phyloP scores from a whole-genome alignment of 225 moss, liverwort and hornwort species.

The Thuidium tamariscinum region DNA sequence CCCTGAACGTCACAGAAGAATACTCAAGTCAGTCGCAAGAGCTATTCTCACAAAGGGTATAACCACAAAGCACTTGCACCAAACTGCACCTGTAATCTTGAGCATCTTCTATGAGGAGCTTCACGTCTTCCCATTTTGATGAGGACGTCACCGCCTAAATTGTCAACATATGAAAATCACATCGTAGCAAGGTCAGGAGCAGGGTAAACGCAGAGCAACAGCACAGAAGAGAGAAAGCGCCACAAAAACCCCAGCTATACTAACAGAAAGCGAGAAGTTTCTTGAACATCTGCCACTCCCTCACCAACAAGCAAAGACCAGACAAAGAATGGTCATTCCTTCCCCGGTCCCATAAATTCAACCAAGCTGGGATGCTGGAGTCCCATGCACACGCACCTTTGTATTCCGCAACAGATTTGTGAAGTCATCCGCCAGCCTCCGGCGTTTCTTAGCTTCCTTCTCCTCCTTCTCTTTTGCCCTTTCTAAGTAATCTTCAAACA shows the following conservation, averaged over 20 bases:
- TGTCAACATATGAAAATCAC: not conserved
- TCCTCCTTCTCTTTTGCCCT: slow-evolving; percentile 98
- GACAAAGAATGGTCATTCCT: not conserved
- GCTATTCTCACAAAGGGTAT: not conserved
- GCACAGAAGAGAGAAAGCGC: not conserved
- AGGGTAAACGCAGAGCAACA: not conserved
- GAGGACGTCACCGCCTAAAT: slow-evolving; percentile 51
- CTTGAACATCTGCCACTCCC: not conserved
- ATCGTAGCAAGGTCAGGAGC: not conserved
- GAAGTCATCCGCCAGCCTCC: slow-evolving; percentile 79
- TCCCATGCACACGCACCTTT: slow-evolving; percentile 43
- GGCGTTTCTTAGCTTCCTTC: slow-evolving; percentile 97
- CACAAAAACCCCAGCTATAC: not conserved
- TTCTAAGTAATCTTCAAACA: slow-evolving; percentile 89
- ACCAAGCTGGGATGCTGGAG: not conserved
- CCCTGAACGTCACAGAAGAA: slow-evolving; percentile 28
- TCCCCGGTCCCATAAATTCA: not conserved
- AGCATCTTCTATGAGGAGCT: slow-evolving; percentile 61
- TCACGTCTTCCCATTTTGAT: slow-evolving; percentile 93
- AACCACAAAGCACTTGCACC: not conserved
- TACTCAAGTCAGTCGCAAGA: not conserved
- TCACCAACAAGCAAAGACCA: not conserved
- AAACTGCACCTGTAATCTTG: slow-evolving; percentile 63
- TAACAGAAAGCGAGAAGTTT: not conserved
- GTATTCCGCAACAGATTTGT: slow-evolving; percentile 59